Evolutionary conservation across 2,329 filamentous ascomycete species (phyloP).

Genomic region (Thielaviopsis euricoi): DNA sequence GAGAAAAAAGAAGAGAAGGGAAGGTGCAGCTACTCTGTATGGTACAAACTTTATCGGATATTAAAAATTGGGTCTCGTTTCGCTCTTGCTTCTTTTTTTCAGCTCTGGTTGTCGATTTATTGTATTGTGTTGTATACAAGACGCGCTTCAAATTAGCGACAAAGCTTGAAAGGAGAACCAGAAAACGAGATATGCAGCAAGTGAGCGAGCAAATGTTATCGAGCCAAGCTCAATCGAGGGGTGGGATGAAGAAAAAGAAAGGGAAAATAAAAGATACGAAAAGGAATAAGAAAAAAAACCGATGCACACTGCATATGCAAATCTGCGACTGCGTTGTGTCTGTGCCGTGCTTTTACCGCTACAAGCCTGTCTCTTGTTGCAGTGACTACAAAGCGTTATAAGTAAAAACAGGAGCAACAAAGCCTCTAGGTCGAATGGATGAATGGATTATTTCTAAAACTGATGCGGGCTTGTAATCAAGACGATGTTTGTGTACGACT

Average conservation of each 20-base stretch:
- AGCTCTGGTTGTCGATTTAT: not conserved
- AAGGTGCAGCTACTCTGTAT: not conserved
- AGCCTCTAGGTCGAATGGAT: too few relatives aligned
- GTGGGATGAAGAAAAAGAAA: not conserved
- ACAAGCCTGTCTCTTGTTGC: too few relatives aligned
- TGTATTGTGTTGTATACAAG: not conserved
- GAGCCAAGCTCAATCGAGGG: not conserved
- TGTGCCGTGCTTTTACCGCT: not conserved
- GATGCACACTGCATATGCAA: not conserved
- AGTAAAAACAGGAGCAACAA: too few relatives aligned
- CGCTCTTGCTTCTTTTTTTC: not conserved
- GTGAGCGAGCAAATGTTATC: too few relatives aligned
- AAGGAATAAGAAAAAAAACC: not conserved
- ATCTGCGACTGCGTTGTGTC: not conserved
- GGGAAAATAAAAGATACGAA: not conserved
- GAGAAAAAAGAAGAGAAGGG: not conserved
- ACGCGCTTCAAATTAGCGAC: not conserved
- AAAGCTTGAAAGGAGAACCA: not conserved
- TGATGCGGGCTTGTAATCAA: too few relatives aligned
- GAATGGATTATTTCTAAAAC: too few relatives aligned
- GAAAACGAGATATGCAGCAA: not conserved
- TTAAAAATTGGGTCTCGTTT: not conserved
- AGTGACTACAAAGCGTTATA: too few relatives aligned
- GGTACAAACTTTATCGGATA: not conserved
- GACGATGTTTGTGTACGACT: too few relatives aligned